Percentiles rank a stretch among this genome's conserved stretches.
phyloP scores from a whole-genome alignment of 257 asterid genomes.

The Cordia subcordata region DNA sequence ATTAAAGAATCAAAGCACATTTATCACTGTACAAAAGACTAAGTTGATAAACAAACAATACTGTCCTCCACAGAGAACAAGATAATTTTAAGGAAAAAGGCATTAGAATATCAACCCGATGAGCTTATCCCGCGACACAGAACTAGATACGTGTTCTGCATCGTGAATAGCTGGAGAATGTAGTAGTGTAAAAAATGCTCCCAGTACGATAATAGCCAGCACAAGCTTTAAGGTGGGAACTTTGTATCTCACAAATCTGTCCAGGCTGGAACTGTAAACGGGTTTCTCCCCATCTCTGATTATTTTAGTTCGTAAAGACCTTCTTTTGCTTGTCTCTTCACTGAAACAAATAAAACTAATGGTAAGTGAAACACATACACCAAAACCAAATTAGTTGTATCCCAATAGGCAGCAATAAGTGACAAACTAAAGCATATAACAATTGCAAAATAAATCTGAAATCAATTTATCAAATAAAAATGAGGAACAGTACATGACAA shows the following conservation, averaged over 20 bases:
- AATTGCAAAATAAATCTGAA: too few relatives aligned
- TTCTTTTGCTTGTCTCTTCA: conserved; percentile 62
- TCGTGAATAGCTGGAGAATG: conserved; percentile 59
- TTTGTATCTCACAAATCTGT: conserved; percentile 49
- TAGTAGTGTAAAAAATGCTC: conserved; percentile 54
- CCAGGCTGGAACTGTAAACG: conserved; percentile 47
- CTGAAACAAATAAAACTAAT: conserved; percentile 32
- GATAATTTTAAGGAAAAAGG: not conserved
- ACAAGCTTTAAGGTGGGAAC: conserved; percentile 56
- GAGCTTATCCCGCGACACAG: conserved; percentile 40
- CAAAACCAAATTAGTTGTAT: too few relatives aligned
- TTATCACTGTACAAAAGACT: too few relatives aligned
- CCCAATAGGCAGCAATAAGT: too few relatives aligned
- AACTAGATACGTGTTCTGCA: conserved; percentile 33
- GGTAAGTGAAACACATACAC: conserved; percentile 8
- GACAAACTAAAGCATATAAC: too few relatives aligned
- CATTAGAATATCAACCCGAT: not conserved
- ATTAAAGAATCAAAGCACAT: too few relatives aligned
- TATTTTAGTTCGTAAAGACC: conserved; percentile 46
- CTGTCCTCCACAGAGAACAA: not conserved
- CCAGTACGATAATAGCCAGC: conserved; percentile 51
- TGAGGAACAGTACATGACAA: too few relatives aligned
- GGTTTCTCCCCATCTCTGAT: conserved; percentile 58
- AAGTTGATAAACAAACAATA: too few relatives aligned
- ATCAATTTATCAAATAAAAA: too few relatives aligned